Conservation (phyloP, 257 asterid genomes). For the Solanum ossicruentum region DNA sequence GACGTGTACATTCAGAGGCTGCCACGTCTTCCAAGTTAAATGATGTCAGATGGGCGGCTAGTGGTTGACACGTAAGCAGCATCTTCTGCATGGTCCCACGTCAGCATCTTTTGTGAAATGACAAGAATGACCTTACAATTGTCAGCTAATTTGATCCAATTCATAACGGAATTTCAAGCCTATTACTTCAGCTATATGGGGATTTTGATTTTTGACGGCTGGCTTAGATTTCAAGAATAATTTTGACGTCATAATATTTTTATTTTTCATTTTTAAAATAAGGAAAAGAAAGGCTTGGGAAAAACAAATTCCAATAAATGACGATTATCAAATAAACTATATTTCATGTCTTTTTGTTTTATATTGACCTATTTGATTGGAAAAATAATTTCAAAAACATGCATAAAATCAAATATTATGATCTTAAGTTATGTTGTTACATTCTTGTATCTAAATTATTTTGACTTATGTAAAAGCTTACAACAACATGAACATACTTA, state of each 20-base stretch:
- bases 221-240: not conserved
- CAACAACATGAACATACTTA: accelerated
- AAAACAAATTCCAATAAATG: not conserved
- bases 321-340: not conserved
- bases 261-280: not conserved
- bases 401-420: not conserved
- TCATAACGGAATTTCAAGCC: not conserved
- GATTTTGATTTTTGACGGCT: not conserved
- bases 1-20: not conserved
- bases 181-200: not conserved
- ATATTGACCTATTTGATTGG: not conserved
- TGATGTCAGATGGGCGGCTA: not conserved
- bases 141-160: constrained; percentile 1
- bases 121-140: not conserved
- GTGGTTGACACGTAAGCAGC: not conserved
- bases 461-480: too few species aligned
- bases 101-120: not conserved
- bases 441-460: not conserved
- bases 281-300: not conserved
- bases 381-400: not conserved
- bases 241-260: not conserved
- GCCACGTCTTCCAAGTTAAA: not conserved
- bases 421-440: not conserved
- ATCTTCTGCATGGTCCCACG: not conserved
- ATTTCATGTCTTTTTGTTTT: not conserved